Evolutionary conservation across 1,284 basidiomycete species (phyloP).

Genomic region (Malassezia sp.): DNA sequence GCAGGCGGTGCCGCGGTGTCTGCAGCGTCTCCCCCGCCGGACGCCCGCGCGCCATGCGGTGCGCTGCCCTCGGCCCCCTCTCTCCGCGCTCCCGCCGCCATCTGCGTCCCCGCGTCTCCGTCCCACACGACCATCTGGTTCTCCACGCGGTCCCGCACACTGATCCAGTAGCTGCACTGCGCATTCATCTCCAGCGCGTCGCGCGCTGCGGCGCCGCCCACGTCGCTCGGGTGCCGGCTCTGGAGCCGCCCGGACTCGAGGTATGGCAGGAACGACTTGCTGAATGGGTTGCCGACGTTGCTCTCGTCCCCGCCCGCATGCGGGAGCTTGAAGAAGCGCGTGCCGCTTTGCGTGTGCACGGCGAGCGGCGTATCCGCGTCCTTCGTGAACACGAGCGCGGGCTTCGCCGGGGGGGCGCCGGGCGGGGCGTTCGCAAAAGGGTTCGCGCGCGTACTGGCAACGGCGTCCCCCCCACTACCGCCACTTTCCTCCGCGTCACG

Average conservation of each 20-base stretch:
- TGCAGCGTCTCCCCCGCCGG: neutral
- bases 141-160: conserved; percentile 75
- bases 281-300: conserved; percentile 84
- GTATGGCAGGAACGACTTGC: conserved; percentile 77
- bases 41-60: too few relatives aligned
- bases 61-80: conserved; percentile 23
- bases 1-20: too few relatives aligned
- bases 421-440: neutral
- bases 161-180: conserved; percentile 96
- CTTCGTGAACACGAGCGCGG: neutral
- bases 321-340: conserved; percentile 65
- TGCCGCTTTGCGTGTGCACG: conserved; percentile 10
- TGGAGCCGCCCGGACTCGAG: conserved; percentile 62
- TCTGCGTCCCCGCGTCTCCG: conserved; percentile 48
- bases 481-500: neutral
- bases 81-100: conserved; percentile 46
- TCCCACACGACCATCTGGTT: conserved; percentile 92
- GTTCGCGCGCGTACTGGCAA: too few relatives aligned
- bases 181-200: conserved; percentile 84
- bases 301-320: conserved; percentile 88
- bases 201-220: conserved; percentile 61
- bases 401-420: neutral
- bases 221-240: conserved; percentile 43
- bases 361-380: conserved; percentile 1
- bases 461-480: neutral